Percentiles rank a stretch among this genome's conserved stretches.
phyloP scores from a whole-genome alignment of 2,329 filamentous ascomycete genomes.

The Penicillium sp. region DNA sequence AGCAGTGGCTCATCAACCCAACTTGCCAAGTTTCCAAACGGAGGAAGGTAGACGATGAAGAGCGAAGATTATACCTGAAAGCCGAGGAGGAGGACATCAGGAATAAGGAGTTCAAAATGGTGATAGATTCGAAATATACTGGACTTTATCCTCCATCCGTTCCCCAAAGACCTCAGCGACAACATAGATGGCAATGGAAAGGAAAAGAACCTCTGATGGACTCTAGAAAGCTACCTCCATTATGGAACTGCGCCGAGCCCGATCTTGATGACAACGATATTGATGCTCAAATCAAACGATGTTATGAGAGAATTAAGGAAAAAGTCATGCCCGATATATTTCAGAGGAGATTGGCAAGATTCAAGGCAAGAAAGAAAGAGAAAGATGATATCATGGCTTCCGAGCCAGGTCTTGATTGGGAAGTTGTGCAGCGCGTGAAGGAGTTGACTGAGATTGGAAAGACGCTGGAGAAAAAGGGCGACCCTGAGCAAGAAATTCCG shows the following conservation, averaged over 20 bases:
- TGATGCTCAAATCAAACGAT: neutral
- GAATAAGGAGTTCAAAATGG: neutral
- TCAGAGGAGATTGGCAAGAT: neutral
- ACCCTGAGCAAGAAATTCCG: neutral
- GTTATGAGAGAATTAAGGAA: neutral
- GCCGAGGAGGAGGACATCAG: neutral
- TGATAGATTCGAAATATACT: neutral
- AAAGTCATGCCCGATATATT: neutral
- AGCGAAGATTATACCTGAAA: neutral
- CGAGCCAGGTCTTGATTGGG: neutral
- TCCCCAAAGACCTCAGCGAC: neutral
- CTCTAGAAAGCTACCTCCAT: neutral
- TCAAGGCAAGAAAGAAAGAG: neutral
- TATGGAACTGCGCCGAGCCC: neutral
- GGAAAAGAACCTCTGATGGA: neutral
- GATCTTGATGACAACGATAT: neutral
- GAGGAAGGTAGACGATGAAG: neutral
- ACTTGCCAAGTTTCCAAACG: too few relatives aligned
- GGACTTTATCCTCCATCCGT: neutral
- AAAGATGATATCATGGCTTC: neutral
- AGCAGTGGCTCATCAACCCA: too few relatives aligned
- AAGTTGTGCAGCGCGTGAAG: neutral
- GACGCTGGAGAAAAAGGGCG: neutral
- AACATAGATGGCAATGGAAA: neutral
- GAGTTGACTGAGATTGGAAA: neutral